Conservation (phyloP, 257 asterid genomes). For the Thymus mandschuricus region DNA sequence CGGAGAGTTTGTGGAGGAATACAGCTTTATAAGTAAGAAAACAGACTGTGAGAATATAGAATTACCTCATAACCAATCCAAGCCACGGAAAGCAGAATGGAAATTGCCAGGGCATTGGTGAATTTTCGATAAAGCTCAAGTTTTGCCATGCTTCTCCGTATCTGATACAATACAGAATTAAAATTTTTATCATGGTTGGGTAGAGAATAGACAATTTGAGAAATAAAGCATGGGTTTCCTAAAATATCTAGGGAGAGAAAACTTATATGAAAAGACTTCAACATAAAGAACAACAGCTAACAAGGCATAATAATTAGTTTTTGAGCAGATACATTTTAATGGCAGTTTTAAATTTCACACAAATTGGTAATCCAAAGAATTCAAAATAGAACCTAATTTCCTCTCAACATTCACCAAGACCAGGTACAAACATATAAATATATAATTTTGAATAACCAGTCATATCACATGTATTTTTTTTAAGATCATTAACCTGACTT, state of each 20-base stretch:
- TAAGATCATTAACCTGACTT: not conserved
- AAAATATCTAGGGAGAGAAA: conserved; percentile 4
- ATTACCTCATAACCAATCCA: conserved; percentile 99
- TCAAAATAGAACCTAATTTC: conserved; percentile 8
- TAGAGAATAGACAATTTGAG: not conserved
- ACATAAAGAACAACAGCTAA: not conserved
- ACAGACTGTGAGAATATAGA: not conserved
- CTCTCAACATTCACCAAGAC: conserved; percentile 11
- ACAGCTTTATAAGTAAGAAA: conserved; percentile 3
- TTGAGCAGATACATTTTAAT: conserved; percentile 2
- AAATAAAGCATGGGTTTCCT: conserved; percentile 14
- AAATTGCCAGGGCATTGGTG: conserved; percentile 81
- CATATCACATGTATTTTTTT: conserved; percentile 9
- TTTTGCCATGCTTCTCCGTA: conserved; percentile 84
- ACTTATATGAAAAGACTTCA: not conserved
- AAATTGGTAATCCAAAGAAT: not conserved
- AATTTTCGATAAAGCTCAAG: conserved; percentile 92
- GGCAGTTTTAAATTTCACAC: not conserved
- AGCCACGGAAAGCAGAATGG: conserved; percentile 87
- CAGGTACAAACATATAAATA: not conserved
- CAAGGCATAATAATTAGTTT: not conserved
- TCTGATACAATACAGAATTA: conserved; percentile 45
- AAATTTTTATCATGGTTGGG: not conserved
- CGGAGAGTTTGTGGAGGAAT: not conserved
- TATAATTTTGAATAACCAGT: conserved; percentile 10